A percentile compares a stretch with the other conserved stretches of the same genome.
phyloP scores from a whole-genome alignment of 2,329 filamentous ascomycete genomes.

The Purpureocillium takamizusanense region DNA sequence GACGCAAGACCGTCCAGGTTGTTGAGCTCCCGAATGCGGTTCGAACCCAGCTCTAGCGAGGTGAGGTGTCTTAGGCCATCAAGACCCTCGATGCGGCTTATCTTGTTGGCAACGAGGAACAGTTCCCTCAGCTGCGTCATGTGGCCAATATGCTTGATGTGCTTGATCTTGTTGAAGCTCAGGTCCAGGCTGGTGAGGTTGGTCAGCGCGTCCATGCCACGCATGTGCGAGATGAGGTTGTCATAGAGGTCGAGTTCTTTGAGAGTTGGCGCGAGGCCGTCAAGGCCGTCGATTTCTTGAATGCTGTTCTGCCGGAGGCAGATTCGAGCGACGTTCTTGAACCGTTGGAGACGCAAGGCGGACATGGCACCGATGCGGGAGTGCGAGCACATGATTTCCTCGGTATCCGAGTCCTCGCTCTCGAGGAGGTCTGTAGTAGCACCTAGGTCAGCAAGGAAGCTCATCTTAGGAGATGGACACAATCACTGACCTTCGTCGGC shows the following conservation, averaged over 20 bases:
- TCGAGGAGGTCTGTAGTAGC: constrained; percentile 46
- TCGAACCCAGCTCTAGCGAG: constrained; percentile 86
- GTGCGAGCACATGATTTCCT: constrained; percentile 88
- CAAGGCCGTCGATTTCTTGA: constrained; percentile 67
- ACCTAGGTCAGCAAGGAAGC: constrained; percentile 8
- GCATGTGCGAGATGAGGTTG: constrained; percentile 83
- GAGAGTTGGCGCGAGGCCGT: constrained; percentile 55
- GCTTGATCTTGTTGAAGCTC: constrained; percentile 98
- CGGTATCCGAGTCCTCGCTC: constrained; percentile 47
- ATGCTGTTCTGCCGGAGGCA: constrained; percentile 93
- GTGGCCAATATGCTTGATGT: constrained; percentile 82
- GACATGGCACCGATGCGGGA: constrained; percentile 72
- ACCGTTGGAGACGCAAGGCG: constrained; percentile 73
- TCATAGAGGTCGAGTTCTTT: constrained; percentile 92
- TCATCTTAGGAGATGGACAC: neutral
- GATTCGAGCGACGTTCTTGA: constrained; percentile 64
- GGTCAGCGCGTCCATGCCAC: constrained; percentile 68
- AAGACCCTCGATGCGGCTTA: constrained; percentile 76
- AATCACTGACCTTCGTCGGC: constrained; percentile 64
- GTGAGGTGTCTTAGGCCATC: constrained; percentile 65
- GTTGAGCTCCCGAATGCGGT: constrained; percentile 80
- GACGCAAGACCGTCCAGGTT: constrained; percentile 70
- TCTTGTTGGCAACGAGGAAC: constrained; percentile 93
- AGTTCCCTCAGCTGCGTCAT: constrained; percentile 72
- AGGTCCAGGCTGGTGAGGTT: constrained; percentile 76